Evolutionary conservation across 2,329 filamentous ascomycete species (phyloP), one percentile per base, ranked within the genome.

Genomic region (Emergomyces orientalis): DNA sequence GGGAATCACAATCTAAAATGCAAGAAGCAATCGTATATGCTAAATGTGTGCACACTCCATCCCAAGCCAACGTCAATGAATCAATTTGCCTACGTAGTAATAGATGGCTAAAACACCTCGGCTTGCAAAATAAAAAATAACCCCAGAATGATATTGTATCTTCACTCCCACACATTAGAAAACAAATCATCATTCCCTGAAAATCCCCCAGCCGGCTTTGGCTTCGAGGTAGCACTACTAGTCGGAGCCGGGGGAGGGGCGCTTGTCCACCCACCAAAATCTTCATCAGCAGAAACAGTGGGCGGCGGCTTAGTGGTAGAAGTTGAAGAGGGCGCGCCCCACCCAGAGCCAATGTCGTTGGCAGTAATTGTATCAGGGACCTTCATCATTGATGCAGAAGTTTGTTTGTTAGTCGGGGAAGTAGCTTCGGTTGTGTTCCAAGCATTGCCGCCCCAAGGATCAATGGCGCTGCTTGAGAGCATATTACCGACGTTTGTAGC

Each of bases 251-350:
- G 37, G n/a, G 56, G 56, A 39, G 56, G n/a, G 54, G 86, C 85
- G 72, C 90, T 95, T 57, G 90, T 86, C 93, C 93, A 97, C 14
- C 93, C 92, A 25, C 93, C 93, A 78, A 97, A 97, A 72, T 97
- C 93, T 75, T 97, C 93, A 70, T 97, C 93, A 0, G 90, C 88
- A 43, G 89, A 83, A 2, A 96, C 89, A 70, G 88, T 87, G 30
- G 90, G 86, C 22, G 73, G 61, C 73, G 71, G 49, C 80, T 74
- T 47, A 71, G 68, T 67, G 69, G 75, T 45, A 62, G 72, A 66
- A 19, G 68, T 51, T n/a, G 71, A 79, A 72, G 72, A 69, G 6
- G 77, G 70, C 8, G 73, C 70, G 61, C 80, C 83, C 75, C 90
- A 88, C 6, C 88, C 88, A 30, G 88, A 87, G 67, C 79, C 81